Evolutionary conservation across 495 filamentous ascomycete genomes (phyloP), one percentile per base, ranked within the genome.

Genomic region (Cryomyces antarcticus): DNA sequence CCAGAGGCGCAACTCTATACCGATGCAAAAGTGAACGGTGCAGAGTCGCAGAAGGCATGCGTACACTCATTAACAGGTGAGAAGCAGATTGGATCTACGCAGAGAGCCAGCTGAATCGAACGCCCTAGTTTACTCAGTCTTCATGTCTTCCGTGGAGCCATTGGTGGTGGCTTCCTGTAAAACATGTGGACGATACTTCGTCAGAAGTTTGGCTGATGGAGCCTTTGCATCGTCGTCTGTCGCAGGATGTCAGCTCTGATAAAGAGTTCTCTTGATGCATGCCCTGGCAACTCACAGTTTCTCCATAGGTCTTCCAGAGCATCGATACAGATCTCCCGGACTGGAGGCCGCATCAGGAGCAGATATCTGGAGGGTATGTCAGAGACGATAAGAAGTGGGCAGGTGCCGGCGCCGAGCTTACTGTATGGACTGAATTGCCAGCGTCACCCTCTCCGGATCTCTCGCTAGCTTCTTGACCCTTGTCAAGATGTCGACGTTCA

Each of bases 231-330:
- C 66, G 17, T 62, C 57, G 43, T 70, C 67, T 71, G 41, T 17
- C 17, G 17, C 17, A 24, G 17, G 17, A 24, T 24, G 17, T 24
- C 17, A 24, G 17, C 17, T 24, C 1, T 24, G 17, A 1, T 24
- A 2, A 24, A 24, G 17, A 2, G 17, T 24, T 24, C 17, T 2
- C 2, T 24, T 24, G 17, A 24, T 24, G 17, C 17, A 24, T 24
- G 17, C 17, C 17, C 17, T 24, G 2, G 1, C 13, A 30, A 63
- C 74, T 65, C 62, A 82, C 80, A 81, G 38, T 78, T 83, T 39
- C 70, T 68, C 73, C 88, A 96, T 35, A 96, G 74, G 49, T 85
- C 81, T 54, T 86, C 80, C 17, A 95, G 60, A 0, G 76, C 75
- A 54, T 94, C 82, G 24, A 97, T 59, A 44, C 78, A 82, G 45